Conservation (phyloP, 169 alveolate species). For the Babesia sp. region DNA sequence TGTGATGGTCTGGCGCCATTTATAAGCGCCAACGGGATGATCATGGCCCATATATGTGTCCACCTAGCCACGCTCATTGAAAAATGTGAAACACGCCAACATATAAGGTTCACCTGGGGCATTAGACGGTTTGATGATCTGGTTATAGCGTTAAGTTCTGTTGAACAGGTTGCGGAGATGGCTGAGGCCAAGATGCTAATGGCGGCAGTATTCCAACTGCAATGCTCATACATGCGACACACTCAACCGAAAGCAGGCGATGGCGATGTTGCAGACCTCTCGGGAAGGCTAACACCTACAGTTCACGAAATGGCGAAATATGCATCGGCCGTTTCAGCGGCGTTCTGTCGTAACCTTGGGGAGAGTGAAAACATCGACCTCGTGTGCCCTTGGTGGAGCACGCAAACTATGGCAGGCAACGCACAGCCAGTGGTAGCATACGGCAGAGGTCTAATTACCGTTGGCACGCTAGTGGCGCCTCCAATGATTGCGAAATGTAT, state of each 20-base stretch:
- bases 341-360: not conserved
- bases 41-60: constrained; percentile 10
- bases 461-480: not conserved
- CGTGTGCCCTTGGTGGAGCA: constrained; percentile 5
- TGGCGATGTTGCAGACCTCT: not conserved
- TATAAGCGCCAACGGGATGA: constrained; percentile 4
- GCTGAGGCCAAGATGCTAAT: not conserved
- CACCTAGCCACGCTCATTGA: constrained; percentile 13
- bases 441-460: not conserved
- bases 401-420: not conserved
- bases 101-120: constrained; percentile 7
- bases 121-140: not conserved
- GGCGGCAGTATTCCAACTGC: not conserved
- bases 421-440: constrained; percentile 2
- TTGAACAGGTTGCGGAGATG: not conserved
- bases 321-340: not conserved
- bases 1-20: not conserved
- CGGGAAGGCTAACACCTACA: not conserved
- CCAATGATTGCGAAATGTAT: not conserved
- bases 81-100: not conserved
- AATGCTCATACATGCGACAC: not conserved
- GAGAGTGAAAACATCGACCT: not conserved
- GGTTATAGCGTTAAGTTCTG: not conserved
- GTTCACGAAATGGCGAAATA: not conserved
- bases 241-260: not conserved